Evolutionary conservation across 495 filamentous ascomycete species (phyloP).

Genomic region (Penicillium alfredii): DNA sequence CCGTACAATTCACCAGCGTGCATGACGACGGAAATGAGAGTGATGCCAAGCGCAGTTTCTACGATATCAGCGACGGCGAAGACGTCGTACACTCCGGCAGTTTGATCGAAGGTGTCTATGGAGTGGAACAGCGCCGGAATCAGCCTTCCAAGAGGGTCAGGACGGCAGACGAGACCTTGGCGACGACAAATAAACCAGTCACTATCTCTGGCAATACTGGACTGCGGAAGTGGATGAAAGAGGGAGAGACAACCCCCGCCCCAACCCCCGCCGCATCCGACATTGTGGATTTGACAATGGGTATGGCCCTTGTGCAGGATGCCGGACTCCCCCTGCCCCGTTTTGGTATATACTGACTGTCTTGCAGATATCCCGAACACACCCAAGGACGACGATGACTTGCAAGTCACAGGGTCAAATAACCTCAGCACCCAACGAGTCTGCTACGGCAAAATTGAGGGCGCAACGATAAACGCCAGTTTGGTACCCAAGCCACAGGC

Average conservation of each 20-base stretch:
- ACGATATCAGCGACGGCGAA: slow-evolving; percentile 26
- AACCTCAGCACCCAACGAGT: slow-evolving; percentile 56
- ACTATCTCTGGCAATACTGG: slow-evolving; percentile 44
- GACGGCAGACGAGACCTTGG: slow-evolving; percentile 36
- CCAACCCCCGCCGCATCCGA: slow-evolving; percentile 16
- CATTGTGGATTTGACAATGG: slow-evolving; percentile 63
- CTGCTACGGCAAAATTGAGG: slow-evolving; percentile 77
- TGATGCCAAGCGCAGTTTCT: slow-evolving; percentile 25
- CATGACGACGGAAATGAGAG: slow-evolving; percentile 19
- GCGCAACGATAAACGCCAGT: slow-evolving; percentile 61
- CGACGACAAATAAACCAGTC: slow-evolving; percentile 36
- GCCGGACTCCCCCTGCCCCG: too few relatives aligned
- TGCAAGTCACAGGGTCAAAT: slow-evolving; percentile 39
- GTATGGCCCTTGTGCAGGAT: slow-evolving; percentile 21
- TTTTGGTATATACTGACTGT: background rate
- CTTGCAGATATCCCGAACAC: slow-evolving; percentile 15
- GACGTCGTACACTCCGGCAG: slow-evolving; percentile 22
- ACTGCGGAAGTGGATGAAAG: slow-evolving; percentile 59
- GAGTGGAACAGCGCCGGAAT: slow-evolving; percentile 57
- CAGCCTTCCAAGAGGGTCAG: slow-evolving; percentile 64
- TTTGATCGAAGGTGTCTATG: slow-evolving; percentile 64
- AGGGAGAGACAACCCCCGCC: slow-evolving; percentile 35
- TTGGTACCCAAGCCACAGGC: slow-evolving; percentile 58
- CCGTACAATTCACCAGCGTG: slow-evolving; percentile 24
- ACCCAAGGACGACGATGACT: slow-evolving; percentile 36